A percentile compares a stretch with the other conserved stretches of the same genome.
These are phyloP conservation scores for Solanum medicagineum DNA, from an alignment of 257 asterid genomes.

Conservation along the genomic window DNA sequence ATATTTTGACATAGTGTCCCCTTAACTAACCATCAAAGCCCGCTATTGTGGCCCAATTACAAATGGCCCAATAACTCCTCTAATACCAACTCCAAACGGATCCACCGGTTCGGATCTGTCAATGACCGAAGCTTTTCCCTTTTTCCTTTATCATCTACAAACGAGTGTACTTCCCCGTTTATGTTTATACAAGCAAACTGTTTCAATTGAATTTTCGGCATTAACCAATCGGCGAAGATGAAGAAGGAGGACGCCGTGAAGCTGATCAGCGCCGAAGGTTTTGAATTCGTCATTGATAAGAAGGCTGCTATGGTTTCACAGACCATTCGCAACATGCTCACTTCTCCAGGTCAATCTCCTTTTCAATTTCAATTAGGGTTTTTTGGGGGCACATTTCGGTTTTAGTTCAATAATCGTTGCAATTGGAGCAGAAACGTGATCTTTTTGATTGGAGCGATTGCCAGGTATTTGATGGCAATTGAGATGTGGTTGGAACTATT, in stretches of 20 bases:
- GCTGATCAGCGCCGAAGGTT: slow-evolving; percentile 91
- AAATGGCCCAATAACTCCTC: not conserved
- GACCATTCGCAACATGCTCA: slow-evolving; percentile 98
- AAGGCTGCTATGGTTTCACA: slow-evolving; percentile 98
- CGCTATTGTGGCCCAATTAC: not conserved
- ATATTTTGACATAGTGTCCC: too few relatives aligned
- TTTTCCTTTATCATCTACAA: not conserved
- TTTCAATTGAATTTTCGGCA: not conserved
- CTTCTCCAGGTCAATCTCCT: slow-evolving; percentile 70
- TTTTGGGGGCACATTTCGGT: not conserved
- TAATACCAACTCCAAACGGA: not conserved
- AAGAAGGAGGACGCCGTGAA: slow-evolving; percentile 80
- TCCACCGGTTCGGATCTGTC: not conserved
- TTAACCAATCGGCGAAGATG: slow-evolving; percentile 11
- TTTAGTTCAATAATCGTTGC: not conserved
- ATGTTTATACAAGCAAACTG: not conserved
- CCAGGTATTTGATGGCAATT: not conserved
- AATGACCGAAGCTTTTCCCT: not conserved
- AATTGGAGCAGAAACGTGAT: not conserved
- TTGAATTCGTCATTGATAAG: slow-evolving; percentile 76
- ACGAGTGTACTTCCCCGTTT: not conserved
- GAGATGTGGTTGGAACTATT: not conserved
- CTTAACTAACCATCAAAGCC: too few relatives aligned
- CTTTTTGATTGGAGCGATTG: not conserved
- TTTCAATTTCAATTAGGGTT: not conserved